Conservation (phyloP, 768 basidiomycete species). For the Boletus rubroflammeus region DNA sequence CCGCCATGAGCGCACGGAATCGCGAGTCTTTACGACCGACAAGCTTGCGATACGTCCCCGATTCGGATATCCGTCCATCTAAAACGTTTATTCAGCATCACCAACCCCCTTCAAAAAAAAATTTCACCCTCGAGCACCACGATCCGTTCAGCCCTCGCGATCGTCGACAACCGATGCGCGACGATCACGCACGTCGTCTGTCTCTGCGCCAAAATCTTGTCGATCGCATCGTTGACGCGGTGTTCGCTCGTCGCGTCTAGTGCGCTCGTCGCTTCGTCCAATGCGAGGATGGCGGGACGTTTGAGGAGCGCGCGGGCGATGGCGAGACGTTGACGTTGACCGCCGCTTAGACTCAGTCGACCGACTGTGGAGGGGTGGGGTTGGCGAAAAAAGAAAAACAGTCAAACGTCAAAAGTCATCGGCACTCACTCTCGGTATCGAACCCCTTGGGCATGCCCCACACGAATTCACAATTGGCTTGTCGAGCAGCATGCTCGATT, state of each 20-base stretch:
- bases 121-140: slow-evolving; percentile 80
- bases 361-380: slow-evolving; percentile 17
- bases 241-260: slow-evolving; percentile 88
- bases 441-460: slow-evolving; percentile 94
- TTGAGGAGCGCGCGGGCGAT: slow-evolving; percentile 86
- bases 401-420: neutral
- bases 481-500: slow-evolving; percentile 82
- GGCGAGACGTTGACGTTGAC: slow-evolving; percentile 77
- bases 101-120: neutral
- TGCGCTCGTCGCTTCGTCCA: slow-evolving; percentile 89
- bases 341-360: slow-evolving; percentile 44
- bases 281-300: slow-evolving; percentile 80
- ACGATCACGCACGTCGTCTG: slow-evolving; percentile 88
- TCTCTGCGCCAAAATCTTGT: slow-evolving; percentile 74
- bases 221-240: slow-evolving; percentile 81
- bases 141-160: slow-evolving; percentile 85
- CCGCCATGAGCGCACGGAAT: slow-evolving; percentile 86
- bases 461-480: slow-evolving; percentile 95
- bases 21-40: slow-evolving; percentile 70
- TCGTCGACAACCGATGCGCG: slow-evolving; percentile 86
- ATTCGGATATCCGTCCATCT: slow-evolving; percentile 80
- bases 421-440: slow-evolving; percentile 79
- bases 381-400: neutral
- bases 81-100: neutral
- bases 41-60: slow-evolving; percentile 76